These are phyloP conservation scores for Gentiana straminea DNA, from an alignment of 257 asterid genomes.

Conservation along the genomic window DNA sequence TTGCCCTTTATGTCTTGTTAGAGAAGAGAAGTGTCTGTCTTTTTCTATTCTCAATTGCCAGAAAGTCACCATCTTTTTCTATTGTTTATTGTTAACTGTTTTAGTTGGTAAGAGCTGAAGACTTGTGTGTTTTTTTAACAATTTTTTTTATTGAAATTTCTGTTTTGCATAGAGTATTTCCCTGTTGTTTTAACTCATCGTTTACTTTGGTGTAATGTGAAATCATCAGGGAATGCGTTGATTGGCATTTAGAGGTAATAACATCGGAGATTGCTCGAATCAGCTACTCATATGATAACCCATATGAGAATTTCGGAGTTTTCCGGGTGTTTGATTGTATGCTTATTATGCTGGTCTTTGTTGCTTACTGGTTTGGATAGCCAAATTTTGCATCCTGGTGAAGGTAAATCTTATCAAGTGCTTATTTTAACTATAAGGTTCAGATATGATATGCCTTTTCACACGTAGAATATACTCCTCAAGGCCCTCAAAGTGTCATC, in stretches of 20 bases:
- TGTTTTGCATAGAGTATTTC: too few relatives aligned
- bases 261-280: slow-evolving; percentile 17
- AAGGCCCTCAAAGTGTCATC: neutral
- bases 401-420: slow-evolving; percentile 33
- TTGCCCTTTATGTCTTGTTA: too few relatives aligned
- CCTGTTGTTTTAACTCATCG: too few relatives aligned
- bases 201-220: slow-evolving; percentile 3
- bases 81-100: too few relatives aligned
- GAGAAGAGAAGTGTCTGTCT: too few relatives aligned
- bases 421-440: neutral
- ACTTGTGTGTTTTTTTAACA: too few relatives aligned
- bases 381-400: slow-evolving; percentile 57
- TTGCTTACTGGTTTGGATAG: slow-evolving; percentile 38
- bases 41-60: too few relatives aligned
- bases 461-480: neutral
- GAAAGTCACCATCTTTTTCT: too few relatives aligned
- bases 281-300: slow-evolving; percentile 22
- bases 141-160: too few relatives aligned
- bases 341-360: slow-evolving; percentile 41
- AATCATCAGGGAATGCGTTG: slow-evolving; percentile 22
- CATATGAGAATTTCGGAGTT: slow-evolving; percentile 15
- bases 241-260: slow-evolving; percentile 12
- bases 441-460: neutral
- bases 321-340: slow-evolving; percentile 30
- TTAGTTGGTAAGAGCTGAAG: too few relatives aligned